Conservation (phyloP, 2,329 filamentous ascomycete genomes). For the Decorospora gaudefroyi region DNA sequence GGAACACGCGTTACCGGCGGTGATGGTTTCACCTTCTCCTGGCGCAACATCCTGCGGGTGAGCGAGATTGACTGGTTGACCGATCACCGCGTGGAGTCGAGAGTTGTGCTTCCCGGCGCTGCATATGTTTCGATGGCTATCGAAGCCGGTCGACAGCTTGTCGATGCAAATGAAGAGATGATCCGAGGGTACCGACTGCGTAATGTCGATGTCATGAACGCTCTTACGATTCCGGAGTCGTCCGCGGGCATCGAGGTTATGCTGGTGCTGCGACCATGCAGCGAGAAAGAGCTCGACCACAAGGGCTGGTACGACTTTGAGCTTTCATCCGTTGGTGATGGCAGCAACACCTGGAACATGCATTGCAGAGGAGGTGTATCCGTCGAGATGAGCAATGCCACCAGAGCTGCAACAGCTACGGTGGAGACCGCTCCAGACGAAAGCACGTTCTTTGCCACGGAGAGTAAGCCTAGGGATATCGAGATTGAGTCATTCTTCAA, state of each 20-base stretch:
- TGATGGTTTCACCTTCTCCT: slow-evolving; percentile 41
- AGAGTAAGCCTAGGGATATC: slow-evolving; percentile 8
- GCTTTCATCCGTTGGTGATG: slow-evolving; percentile 1
- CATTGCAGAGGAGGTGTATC: slow-evolving; percentile 4
- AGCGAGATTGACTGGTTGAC: slow-evolving; percentile 53
- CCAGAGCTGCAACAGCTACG: too few species aligned
- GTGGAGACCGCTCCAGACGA: too few species aligned
- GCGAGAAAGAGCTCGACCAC: slow-evolving; percentile 8
- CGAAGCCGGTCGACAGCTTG: slow-evolving; percentile 45
- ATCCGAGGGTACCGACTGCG: slow-evolving; percentile 15
- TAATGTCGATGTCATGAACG: slow-evolving; percentile 26
- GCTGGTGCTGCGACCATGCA: slow-evolving; percentile 5
- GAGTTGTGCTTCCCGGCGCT: slow-evolving; percentile 52
- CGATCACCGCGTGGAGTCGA: slow-evolving; percentile 47
- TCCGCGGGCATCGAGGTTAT: slow-evolving; percentile 18
- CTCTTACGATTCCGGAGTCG: slow-evolving; percentile 24
- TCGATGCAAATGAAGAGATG: not conserved
- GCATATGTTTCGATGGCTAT: slow-evolving; percentile 53
- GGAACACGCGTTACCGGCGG: slow-evolving; percentile 8
- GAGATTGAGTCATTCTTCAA: slow-evolving; percentile 30
- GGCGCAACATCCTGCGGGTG: slow-evolving; percentile 50
- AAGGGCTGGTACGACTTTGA: slow-evolving; percentile 6
- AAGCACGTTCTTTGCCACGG: not conserved
- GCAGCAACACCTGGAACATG: slow-evolving; percentile 2
- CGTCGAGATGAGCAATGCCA: not conserved